These are phyloP conservation scores for Harringtonia lauricola DNA, from an alignment of 2,329 filamentous ascomycete species.

Conservation along the genomic window DNA sequence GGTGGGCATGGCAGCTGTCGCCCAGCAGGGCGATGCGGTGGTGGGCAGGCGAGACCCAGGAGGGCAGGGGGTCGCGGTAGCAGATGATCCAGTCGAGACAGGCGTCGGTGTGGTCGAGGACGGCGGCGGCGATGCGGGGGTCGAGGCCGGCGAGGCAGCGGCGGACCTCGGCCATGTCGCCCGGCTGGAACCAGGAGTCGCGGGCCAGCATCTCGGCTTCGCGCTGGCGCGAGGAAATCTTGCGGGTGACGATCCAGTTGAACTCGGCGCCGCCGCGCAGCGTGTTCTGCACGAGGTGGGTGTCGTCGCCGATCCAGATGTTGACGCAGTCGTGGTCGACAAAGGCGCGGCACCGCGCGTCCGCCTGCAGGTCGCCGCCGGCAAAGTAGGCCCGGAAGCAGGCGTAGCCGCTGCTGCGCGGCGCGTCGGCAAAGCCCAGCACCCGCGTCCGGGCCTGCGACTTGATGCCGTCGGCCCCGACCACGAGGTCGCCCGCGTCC, in stretches of 20 bases:
- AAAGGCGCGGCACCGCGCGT: slow-evolving; percentile 26
- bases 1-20: slow-evolving; percentile 41
- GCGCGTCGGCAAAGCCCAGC: slow-evolving; percentile 38
- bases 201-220: slow-evolving; percentile 32
- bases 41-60: slow-evolving; percentile 32
- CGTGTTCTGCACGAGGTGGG: slow-evolving; percentile 31
- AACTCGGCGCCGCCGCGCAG: slow-evolving; percentile 30
- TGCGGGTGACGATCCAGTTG: slow-evolving; percentile 35
- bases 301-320: slow-evolving; percentile 32
- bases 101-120: slow-evolving; percentile 27
- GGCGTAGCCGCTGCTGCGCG: slow-evolving; percentile 41
- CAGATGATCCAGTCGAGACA: slow-evolving; percentile 45
- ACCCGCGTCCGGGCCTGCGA: slow-evolving; percentile 38
- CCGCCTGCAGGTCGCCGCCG: slow-evolving; percentile 17
- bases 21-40: slow-evolving; percentile 38
- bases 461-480: slow-evolving; percentile 42
- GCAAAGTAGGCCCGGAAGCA: slow-evolving; percentile 34
- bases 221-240: slow-evolving; percentile 17
- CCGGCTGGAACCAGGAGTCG: slow-evolving; percentile 35
- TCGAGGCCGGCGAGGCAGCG: slow-evolving; percentile 26
- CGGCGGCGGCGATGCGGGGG: slow-evolving; percentile 31
- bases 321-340: slow-evolving; percentile 31
- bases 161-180: slow-evolving; percentile 32
- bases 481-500: slow-evolving; percentile 33
- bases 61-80: slow-evolving; percentile 39